Base-by-base conservation (phyloP, 257 asterid genomes). In the Eucommia ulmoides region DNA sequence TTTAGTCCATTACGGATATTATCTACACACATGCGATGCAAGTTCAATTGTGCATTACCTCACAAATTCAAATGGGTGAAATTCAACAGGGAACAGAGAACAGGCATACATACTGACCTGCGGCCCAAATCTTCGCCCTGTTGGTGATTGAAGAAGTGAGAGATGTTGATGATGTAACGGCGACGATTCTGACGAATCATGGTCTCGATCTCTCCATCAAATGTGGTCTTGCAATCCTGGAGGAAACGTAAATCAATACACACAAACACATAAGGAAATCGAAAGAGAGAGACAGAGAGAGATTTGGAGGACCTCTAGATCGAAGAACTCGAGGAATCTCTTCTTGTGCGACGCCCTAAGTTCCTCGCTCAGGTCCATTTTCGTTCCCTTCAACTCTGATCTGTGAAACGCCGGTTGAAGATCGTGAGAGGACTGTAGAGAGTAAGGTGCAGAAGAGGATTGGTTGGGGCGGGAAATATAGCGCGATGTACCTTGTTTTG, bases 41-140 rank as follows among this genome's bases (percentile, higher is more conserved):
- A 29, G 12, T 29, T 12, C 8, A 5, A 29, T 12, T 29, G 8
- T 29, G 38, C 12, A 29, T 12, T 5, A 5, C 12, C 12, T 5
- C 12, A 12, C 12, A 29, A 29, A 29, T 12, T 29, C 38, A 12
- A 5, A 29, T 29, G 38, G 12, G 38, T 29, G 38, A 29, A 5
- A 29, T 7, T 35, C 41, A 61, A 54, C 29, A 56, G 65, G 49
- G 48, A 33, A 1, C 7, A 21, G 45, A 44, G 48, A 23, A 48
- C 18, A 24, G 7, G 29, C 10, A 46, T 2, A 25, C 12, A 2
- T 6, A 29, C 7, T 8, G 20, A 84, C 94, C 94, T 82, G 80
- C 93, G 94, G 53, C 94, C 97, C 72, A 89, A 65, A 48, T 78
- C 82, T 4, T 84, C 61, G 59, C 96, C 97, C 56, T 89, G 94